These are phyloP conservation scores for Cytospora piceae DNA, from an alignment of 2,329 filamentous ascomycete species.

Conservation along the genomic window DNA sequence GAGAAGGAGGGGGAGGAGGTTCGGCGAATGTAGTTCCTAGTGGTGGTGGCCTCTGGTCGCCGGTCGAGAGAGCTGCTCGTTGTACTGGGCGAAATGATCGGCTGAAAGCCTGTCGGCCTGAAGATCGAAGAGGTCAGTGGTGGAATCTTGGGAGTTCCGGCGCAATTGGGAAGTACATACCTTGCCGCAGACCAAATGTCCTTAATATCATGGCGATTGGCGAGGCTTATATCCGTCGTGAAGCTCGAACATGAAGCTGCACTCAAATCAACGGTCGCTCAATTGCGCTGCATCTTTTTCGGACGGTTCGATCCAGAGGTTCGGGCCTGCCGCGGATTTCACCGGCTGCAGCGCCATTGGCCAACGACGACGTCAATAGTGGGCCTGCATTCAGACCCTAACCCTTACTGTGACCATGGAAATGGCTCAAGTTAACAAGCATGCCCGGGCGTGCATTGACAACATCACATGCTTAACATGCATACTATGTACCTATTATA, in stretches of 20 bases:
- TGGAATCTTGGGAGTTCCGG: not conserved
- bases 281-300: slow-evolving; percentile 23
- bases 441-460: too few species aligned
- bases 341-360: not conserved
- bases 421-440: too few species aligned
- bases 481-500: too few species aligned
- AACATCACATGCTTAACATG: too few species aligned
- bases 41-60: slow-evolving; percentile 36
- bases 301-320: slow-evolving; percentile 9
- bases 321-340: slow-evolving; percentile 17
- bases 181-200: slow-evolving; percentile 57
- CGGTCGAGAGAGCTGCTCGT: slow-evolving; percentile 44
- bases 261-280: not conserved
- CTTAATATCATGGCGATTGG: slow-evolving; percentile 57
- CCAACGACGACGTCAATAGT: not conserved
- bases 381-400: not conserved
- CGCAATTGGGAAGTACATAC: slow-evolving; percentile 42
- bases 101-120: slow-evolving; percentile 58
- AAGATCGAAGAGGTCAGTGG: slow-evolving; percentile 31
- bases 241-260: slow-evolving; percentile 19
- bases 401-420: not conserved
- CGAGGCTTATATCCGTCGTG: slow-evolving; percentile 32
- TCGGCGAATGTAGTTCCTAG: slow-evolving; percentile 34
- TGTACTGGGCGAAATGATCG: slow-evolving; percentile 40
- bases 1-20: slow-evolving; percentile 31